Evolutionary conservation across 306 rosid species (phyloP).

Genomic region (Prunus armeniaca): DNA sequence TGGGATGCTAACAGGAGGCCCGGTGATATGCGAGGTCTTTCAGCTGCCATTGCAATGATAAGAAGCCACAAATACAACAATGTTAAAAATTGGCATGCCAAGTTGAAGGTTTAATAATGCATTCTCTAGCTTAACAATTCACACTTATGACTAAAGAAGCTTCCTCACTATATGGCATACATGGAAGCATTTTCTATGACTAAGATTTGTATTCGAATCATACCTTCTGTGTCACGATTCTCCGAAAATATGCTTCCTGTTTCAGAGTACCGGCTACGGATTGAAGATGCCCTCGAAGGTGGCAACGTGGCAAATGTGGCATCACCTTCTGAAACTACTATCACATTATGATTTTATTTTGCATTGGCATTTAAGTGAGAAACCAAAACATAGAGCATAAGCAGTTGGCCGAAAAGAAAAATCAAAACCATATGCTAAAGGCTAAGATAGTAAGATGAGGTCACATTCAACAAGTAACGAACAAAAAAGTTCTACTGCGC

Average conservation of each 20-base stretch:
- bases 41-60: constrained; percentile 22
- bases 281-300: constrained; percentile 52
- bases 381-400: not conserved
- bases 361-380: not conserved
- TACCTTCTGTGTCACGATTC: constrained; percentile 60
- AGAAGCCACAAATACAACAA: not conserved
- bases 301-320: constrained; percentile 38
- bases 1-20: constrained; percentile 70
- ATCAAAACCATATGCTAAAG: not conserved
- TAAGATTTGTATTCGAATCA: constrained; percentile 8
- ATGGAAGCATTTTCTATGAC: not conserved
- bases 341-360: not conserved
- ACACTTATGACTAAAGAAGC: not conserved
- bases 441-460: not conserved
- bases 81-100: not conserved
- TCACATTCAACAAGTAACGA: not conserved
- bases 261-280: constrained; percentile 39
- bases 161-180: not conserved
- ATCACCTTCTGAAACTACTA: constrained; percentile 48
- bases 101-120: not conserved
- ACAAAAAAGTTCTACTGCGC: not conserved
- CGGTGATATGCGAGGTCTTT: constrained; percentile 52
- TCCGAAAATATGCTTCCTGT: constrained; percentile 45
- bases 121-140: not conserved
- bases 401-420: not conserved